phyloP scores from a whole-genome alignment of 2,329 filamentous ascomycete genomes.

The Fusarium kyushuense region DNA sequence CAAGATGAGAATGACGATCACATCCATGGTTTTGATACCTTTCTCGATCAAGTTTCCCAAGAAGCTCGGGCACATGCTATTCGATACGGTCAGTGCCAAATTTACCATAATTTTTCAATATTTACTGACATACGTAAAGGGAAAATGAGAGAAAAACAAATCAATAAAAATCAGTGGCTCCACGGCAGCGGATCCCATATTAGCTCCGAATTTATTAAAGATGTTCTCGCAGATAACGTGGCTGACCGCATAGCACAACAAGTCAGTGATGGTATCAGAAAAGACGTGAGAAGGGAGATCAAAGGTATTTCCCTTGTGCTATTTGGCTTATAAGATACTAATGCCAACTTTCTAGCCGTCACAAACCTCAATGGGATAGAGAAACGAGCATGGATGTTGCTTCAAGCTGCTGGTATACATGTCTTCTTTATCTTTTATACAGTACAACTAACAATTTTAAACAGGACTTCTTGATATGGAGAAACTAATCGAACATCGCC shows the following conservation, averaged over 20 bases:
- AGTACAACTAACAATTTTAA: background rate
- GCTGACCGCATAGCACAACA: slow-evolving; percentile 30
- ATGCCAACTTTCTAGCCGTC: slow-evolving; percentile 6
- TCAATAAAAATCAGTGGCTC: background rate
- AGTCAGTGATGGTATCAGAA: slow-evolving; percentile 27
- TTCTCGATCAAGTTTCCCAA: slow-evolving; percentile 41
- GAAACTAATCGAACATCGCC: slow-evolving; percentile 40
- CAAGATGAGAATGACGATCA: slow-evolving; percentile 34
- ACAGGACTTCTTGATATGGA: slow-evolving; percentile 42
- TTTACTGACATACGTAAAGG: slow-evolving; percentile 2
- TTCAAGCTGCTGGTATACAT: slow-evolving; percentile 35
- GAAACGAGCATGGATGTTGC: slow-evolving; percentile 35
- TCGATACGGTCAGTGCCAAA: slow-evolving; percentile 29
- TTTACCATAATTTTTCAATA: too few relatives aligned
- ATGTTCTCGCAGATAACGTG: slow-evolving; percentile 23
- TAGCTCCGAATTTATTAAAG: background rate
- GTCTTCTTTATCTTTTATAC: too few relatives aligned
- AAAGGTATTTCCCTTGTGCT: slow-evolving; percentile 6
- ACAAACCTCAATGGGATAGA: slow-evolving; percentile 28
- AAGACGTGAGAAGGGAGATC: slow-evolving; percentile 29
- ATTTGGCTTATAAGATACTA: background rate
- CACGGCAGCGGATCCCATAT: background rate
- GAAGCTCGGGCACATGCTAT: slow-evolving; percentile 39
- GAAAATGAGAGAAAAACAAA: slow-evolving; percentile 24
- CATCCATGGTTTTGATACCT: slow-evolving; percentile 41